Percentiles rank a stretch among this genome's conserved stretches.
phyloP scores from a whole-genome alignment of 306 rosid species.

The Pueraria montana region DNA sequence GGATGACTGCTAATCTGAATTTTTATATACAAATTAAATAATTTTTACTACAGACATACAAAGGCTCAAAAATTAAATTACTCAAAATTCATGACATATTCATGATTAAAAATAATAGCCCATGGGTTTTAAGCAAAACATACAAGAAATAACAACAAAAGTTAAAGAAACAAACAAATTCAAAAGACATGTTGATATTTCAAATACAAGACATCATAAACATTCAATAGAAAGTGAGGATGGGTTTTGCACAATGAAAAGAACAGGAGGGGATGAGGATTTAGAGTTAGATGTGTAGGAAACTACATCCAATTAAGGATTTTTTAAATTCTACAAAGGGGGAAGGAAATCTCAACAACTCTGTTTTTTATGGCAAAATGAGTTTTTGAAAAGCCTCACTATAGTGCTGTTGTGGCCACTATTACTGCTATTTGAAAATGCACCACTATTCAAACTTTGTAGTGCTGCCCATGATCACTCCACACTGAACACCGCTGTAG shows the following conservation, averaged over 20 bases:
- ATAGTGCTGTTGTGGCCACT: not conserved
- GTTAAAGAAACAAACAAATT: not conserved
- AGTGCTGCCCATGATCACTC: not conserved
- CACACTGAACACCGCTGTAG: too few species aligned
- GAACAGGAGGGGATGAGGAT: not conserved
- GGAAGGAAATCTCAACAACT: not conserved
- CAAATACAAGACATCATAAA: not conserved
- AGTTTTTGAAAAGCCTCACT: not conserved
- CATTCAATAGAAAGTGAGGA: too few species aligned
- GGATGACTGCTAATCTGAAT: not conserved
- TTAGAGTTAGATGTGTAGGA: not conserved
- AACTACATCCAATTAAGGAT: not conserved
- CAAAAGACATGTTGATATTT: not conserved
- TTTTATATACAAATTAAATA: not conserved
- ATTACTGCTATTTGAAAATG: not conserved
- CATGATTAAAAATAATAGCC: not conserved
- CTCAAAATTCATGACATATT: not conserved
- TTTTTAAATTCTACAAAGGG: not conserved
- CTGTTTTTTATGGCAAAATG: not conserved
- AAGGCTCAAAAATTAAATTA: not conserved
- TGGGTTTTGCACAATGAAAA: too few species aligned
- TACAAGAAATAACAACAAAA: not conserved
- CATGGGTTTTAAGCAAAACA: not conserved
- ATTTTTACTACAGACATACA: not conserved
- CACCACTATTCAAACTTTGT: not conserved